Evolutionary conservation across 129 eudicot genomes (phyloP).

Genomic region (Flaveria brownii): DNA sequence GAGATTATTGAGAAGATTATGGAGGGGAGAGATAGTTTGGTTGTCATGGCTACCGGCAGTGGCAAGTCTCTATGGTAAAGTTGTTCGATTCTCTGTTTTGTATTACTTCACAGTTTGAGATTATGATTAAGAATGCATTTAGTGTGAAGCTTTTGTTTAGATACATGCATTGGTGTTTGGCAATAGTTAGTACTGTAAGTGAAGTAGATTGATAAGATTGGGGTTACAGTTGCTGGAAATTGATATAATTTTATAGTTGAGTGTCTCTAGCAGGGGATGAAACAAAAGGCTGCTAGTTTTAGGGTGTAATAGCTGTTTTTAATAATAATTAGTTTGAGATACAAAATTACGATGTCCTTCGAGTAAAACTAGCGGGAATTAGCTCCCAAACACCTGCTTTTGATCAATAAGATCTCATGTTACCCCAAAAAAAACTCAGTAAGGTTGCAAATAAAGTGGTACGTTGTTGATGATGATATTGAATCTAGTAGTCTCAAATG

Average conservation of each 20-base stretch:
- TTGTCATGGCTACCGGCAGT: conserved; percentile 96
- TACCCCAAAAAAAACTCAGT: too few relatives aligned
- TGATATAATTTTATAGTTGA: too few relatives aligned
- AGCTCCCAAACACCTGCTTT: too few relatives aligned
- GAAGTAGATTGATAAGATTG: background rate
- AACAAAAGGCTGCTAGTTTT: background rate
- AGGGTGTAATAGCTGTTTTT: background rate
- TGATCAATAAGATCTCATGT: too few relatives aligned
- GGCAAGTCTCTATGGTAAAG: conserved; percentile 88
- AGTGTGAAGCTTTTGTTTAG: background rate
- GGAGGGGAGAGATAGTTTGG: conserved; percentile 77
- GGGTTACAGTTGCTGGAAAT: background rate
- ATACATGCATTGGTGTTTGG: background rate
- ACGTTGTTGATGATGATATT: background rate
- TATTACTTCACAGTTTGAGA: background rate
- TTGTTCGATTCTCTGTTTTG: background rate
- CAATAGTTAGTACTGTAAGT: too few relatives aligned
- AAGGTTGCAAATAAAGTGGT: too few relatives aligned
- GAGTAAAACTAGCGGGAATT: too few relatives aligned
- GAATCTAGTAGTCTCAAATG: background rate
- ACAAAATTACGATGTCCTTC: too few relatives aligned
- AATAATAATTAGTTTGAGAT: too few relatives aligned
- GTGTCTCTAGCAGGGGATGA: background rate
- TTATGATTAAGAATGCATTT: background rate
- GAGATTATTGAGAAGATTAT: conserved; percentile 67